Conservation (phyloP, 305 asterid genomes). For the Salvia sclarea region DNA sequence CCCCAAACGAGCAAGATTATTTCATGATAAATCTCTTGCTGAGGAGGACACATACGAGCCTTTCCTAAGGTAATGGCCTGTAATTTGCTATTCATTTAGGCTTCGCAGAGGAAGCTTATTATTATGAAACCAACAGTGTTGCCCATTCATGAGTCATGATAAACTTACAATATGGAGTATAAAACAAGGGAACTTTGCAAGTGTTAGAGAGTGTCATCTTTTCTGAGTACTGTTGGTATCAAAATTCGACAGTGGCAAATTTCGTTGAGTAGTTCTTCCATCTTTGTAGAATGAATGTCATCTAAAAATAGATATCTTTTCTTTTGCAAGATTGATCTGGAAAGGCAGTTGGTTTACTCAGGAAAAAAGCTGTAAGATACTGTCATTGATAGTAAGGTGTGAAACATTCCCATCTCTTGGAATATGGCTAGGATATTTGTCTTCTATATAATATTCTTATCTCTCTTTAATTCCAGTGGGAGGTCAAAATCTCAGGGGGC, state of each 20-base stretch:
- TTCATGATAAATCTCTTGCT: constrained; percentile 74
- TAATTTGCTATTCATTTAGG: constrained; percentile 16
- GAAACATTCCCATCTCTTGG: constrained; percentile 28
- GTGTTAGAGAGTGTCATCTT: constrained; percentile 10
- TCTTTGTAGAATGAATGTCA: constrained; percentile 13
- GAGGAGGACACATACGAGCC: constrained; percentile 84
- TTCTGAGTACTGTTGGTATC: constrained; percentile 2
- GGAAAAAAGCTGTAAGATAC: constrained; percentile 95
- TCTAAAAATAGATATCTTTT: constrained; percentile 28
- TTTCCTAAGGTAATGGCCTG: constrained; percentile 68
- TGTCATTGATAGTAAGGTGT: constrained; percentile 81
- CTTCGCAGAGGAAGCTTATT: constrained; percentile 1
- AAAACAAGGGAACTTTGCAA: not conserved
- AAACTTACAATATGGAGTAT: not conserved
- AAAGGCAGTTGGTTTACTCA: constrained; percentile 93
- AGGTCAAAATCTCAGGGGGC: constrained; percentile 67
- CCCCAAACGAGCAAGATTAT: constrained; percentile 81
- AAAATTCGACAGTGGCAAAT: not conserved
- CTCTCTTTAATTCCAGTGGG: constrained; percentile 56
- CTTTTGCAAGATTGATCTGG: constrained; percentile 72
- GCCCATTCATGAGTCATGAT: constrained; percentile 12
- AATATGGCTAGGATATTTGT: constrained; percentile 15
- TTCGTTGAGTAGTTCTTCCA: constrained; percentile 20
- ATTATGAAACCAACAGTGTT: not conserved
- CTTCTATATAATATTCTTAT: constrained; percentile 29